Conservation (phyloP, 495 filamentous ascomycete genomes). For the Aspergillus sclerotioniger region DNA sequence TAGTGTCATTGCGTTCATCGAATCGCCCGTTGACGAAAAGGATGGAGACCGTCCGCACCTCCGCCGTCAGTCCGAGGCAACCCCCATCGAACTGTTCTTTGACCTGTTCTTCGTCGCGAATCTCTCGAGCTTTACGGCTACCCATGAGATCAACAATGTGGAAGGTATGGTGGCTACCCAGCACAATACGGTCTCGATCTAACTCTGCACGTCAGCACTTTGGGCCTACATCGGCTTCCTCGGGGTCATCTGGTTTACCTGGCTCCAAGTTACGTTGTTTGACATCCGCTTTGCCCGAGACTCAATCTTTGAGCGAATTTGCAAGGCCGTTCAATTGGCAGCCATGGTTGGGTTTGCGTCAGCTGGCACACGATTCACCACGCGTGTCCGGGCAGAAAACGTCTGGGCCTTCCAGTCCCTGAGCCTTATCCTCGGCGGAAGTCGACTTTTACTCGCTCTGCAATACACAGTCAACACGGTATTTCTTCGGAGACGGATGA, state of each 20-base stretch:
- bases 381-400: slow-evolving; percentile 43
- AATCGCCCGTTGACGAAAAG: slow-evolving; percentile 32
- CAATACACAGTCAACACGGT: slow-evolving; percentile 55
- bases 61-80: slow-evolving; percentile 46
- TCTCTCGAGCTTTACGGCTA: slow-evolving; percentile 59
- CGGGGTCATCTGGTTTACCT: slow-evolving; percentile 68
- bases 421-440: slow-evolving; percentile 57
- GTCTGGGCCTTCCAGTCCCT: slow-evolving; percentile 46
- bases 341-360: slow-evolving; percentile 65
- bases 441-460: slow-evolving; percentile 53
- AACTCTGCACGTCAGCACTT: slow-evolving; percentile 28
- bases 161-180: slow-evolving; percentile 26
- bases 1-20: slow-evolving; percentile 31
- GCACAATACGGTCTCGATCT: background rate
- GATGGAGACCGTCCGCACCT: slow-evolving; percentile 25
- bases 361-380: slow-evolving; percentile 55
- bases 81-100: slow-evolving; percentile 61
- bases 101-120: slow-evolving; percentile 71
- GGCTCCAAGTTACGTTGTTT: slow-evolving; percentile 65
- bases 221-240: slow-evolving; percentile 62
- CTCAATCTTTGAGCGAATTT: slow-evolving; percentile 62
- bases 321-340: slow-evolving; percentile 61
- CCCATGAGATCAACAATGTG: slow-evolving; percentile 51
- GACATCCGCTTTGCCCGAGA: slow-evolving; percentile 69
- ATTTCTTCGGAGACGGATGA: slow-evolving; percentile 43